Evolutionary conservation across 768 basidiomycete genomes (phyloP).

Genomic region (Lactarius quietus): DNA sequence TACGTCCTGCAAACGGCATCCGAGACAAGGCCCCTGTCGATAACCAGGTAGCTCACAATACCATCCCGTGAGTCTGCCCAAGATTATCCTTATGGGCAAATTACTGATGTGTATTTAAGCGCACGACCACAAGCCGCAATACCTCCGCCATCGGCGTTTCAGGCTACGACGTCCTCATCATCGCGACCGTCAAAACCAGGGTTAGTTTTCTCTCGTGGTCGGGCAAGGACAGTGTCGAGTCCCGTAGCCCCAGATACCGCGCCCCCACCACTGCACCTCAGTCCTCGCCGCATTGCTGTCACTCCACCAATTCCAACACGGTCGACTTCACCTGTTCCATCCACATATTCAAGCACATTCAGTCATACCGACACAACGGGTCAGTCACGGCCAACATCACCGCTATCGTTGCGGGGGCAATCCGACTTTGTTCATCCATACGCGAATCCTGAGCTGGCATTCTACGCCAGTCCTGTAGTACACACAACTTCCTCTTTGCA

Average conservation of each 20-base stretch:
- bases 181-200: slow-evolving; percentile 39
- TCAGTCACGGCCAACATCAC: slow-evolving; percentile 27
- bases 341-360: slow-evolving; percentile 21
- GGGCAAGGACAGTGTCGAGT: slow-evolving; percentile 33
- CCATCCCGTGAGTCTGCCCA: slow-evolving; percentile 51
- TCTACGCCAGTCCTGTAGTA: slow-evolving; percentile 27
- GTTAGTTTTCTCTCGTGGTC: slow-evolving; percentile 41
- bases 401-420: slow-evolving; percentile 17
- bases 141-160: slow-evolving; percentile 47
- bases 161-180: slow-evolving; percentile 36
- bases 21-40: slow-evolving; percentile 57
- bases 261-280: slow-evolving; percentile 18
- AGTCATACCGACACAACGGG: slow-evolving; percentile 22
- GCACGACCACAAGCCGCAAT: slow-evolving; percentile 58
- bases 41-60: slow-evolving; percentile 45
- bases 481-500: slow-evolving; percentile 34
- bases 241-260: slow-evolving; percentile 17
- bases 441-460: slow-evolving; percentile 70
- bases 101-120: slow-evolving; percentile 34
- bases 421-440: slow-evolving; percentile 61
- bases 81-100: slow-evolving; percentile 7
- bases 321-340: slow-evolving; percentile 24
- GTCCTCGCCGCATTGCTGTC: slow-evolving; percentile 12
- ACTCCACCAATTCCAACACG: slow-evolving; percentile 4
- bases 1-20: slow-evolving; percentile 42